Evolutionary conservation across 2,329 filamentous ascomycete species (phyloP).

Genomic region (Purpureocillium lavendulum): DNA sequence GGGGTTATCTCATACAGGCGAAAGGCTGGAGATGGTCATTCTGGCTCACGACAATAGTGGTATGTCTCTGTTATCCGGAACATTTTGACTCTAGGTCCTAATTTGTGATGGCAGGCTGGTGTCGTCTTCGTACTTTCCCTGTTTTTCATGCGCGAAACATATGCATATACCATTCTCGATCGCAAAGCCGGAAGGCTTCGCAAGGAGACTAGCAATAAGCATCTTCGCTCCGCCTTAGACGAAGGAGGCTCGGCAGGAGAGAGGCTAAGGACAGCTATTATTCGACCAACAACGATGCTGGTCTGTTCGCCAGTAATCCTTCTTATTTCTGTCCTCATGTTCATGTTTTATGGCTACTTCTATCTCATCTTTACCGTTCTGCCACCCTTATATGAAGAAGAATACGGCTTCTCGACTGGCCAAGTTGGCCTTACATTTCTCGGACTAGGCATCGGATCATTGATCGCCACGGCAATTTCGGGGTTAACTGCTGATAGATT

Average conservation of each 20-base stretch:
- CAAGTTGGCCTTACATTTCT: too few relatives aligned
- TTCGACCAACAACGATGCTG: too few relatives aligned
- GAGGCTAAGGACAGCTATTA: too few relatives aligned
- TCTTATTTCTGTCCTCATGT: not conserved
- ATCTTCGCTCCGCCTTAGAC: slow-evolving; percentile 32
- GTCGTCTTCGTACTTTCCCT: slow-evolving; percentile 1
- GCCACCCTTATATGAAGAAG: too few relatives aligned
- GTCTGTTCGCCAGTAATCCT: not conserved
- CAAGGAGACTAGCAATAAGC: slow-evolving; percentile 39
- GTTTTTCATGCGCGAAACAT: slow-evolving; percentile 54
- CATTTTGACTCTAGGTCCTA: slow-evolving; percentile 15
- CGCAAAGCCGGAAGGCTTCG: slow-evolving; percentile 48
- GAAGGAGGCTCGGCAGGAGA: slow-evolving; percentile 1
- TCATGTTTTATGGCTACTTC: too few relatives aligned
- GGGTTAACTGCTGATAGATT: not conserved
- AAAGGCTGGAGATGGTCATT: slow-evolving; percentile 42
- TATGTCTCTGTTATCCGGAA: too few relatives aligned
- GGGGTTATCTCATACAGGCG: slow-evolving; percentile 29
- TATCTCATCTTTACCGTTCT: too few relatives aligned
- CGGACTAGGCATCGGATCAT: not conserved
- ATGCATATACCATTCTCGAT: slow-evolving; percentile 47
- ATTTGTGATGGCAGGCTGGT: slow-evolving; percentile 11
- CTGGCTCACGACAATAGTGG: slow-evolving; percentile 17
- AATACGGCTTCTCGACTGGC: too few relatives aligned
- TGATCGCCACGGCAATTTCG: not conserved